These are phyloP conservation scores for Synura sp. DNA, from an alignment of 352 stramenopile genomes.

Conservation along the genomic window DNA sequence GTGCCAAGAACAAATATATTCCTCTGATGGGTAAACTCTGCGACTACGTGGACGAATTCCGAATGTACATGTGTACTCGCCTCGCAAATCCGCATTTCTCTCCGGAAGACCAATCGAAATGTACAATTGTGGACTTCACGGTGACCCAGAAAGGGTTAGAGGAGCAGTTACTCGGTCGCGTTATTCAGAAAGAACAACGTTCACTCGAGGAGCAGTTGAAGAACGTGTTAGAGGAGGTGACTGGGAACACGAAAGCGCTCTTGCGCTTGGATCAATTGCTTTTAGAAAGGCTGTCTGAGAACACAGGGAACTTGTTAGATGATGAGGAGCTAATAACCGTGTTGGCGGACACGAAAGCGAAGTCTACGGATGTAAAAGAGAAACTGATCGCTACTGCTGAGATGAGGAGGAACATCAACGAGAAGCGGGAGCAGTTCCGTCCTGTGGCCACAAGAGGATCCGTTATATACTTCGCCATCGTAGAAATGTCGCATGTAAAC, in stretches of 20 bases:
- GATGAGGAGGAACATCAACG: slow-evolving; percentile 75
- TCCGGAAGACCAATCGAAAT: slow-evolving; percentile 68
- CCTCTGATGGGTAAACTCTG: slow-evolving; percentile 90
- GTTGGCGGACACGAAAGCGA: slow-evolving; percentile 76
- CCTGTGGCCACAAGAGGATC: slow-evolving; percentile 73
- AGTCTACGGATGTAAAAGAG: slow-evolving; percentile 77
- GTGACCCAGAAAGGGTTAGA: slow-evolving; percentile 79
- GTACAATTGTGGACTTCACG: slow-evolving; percentile 85
- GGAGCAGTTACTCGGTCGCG: slow-evolving; percentile 77
- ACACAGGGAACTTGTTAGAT: slow-evolving; percentile 75
- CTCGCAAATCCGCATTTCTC: slow-evolving; percentile 89
- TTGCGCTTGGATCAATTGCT: slow-evolving; percentile 71
- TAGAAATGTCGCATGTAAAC: slow-evolving; percentile 76
- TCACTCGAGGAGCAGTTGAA: slow-evolving; percentile 79
- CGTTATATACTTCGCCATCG: slow-evolving; percentile 79
- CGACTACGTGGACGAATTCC: slow-evolving; percentile 85
- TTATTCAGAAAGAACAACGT: slow-evolving; percentile 81
- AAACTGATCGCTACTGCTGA: slow-evolving; percentile 75
- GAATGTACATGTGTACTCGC: slow-evolving; percentile 88
- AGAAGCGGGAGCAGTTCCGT: slow-evolving; percentile 82
- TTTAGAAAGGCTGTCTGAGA: slow-evolving; percentile 71
- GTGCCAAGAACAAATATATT: slow-evolving; percentile 86
- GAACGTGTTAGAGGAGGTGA: slow-evolving; percentile 70
- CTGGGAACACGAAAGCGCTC: slow-evolving; percentile 74
- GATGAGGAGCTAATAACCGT: slow-evolving; percentile 67